A percentile compares a stretch with the other conserved stretches of the same genome.
Evolutionary conservation across 257 asterid species (phyloP).

Genomic region (Ballota nigra): DNA sequence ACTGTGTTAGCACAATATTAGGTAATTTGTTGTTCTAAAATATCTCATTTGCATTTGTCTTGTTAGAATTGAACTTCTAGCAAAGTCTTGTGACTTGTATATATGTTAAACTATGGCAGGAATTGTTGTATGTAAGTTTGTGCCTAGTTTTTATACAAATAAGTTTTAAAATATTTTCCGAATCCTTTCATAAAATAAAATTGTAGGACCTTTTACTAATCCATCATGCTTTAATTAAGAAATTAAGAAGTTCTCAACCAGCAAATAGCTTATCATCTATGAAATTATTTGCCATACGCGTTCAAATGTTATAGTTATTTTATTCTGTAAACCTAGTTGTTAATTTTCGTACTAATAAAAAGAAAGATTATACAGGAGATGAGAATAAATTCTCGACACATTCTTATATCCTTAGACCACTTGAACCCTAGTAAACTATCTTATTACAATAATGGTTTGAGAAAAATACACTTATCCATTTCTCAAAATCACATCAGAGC

Average conservation of each 20-base stretch:
- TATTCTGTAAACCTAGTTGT: too few species aligned
- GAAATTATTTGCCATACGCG: too few species aligned
- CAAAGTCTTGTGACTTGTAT: background rate
- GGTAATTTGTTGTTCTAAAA: background rate
- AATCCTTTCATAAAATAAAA: background rate
- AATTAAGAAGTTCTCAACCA: too few species aligned
- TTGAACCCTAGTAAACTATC: background rate
- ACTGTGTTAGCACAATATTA: background rate
- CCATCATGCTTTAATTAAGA: too few species aligned
- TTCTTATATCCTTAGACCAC: background rate
- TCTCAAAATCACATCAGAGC: background rate
- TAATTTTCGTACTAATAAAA: background rate
- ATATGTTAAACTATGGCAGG: background rate
- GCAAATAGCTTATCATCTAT: too few species aligned
- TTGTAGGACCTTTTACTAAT: too few species aligned
- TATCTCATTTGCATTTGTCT: background rate
- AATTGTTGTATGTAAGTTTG: background rate
- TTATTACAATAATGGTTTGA: background rate
- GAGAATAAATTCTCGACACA: background rate
- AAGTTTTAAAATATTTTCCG: background rate
- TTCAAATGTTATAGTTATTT: too few species aligned
- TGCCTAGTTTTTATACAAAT: background rate
- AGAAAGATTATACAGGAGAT: too few species aligned
- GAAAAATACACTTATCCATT: background rate
- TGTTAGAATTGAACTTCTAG: background rate